Evolutionary conservation across 495 filamentous ascomycete species (phyloP).

Genomic region (Aspergillus panamensis): DNA sequence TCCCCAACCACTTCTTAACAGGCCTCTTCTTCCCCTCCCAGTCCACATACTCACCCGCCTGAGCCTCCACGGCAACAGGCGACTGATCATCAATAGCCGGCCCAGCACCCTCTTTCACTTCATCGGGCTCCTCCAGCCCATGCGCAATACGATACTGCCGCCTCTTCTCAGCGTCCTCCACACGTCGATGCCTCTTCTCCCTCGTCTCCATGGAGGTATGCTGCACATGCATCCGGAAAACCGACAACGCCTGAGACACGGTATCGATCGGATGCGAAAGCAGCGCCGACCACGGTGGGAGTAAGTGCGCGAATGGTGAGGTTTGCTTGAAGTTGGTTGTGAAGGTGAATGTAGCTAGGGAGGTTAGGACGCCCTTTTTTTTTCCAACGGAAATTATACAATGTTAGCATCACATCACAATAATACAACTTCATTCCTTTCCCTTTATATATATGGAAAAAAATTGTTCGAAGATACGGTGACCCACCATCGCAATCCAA

Average conservation of each 20-base stretch:
- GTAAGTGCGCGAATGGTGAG: conserved; percentile 68
- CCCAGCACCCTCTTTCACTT: conserved; percentile 12
- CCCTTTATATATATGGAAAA: too few species aligned
- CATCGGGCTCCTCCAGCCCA: conserved; percentile 57
- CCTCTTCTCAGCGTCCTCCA: conserved; percentile 80
- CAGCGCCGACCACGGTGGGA: conserved; percentile 60
- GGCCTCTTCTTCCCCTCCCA: conserved; percentile 47
- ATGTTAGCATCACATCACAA: too few species aligned
- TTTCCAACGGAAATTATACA: background rate
- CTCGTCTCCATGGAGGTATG: conserved; percentile 58
- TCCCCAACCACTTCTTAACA: conserved; percentile 62
- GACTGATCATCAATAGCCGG: conserved; percentile 33
- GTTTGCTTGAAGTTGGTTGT: conserved; percentile 63
- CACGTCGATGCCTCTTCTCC: conserved; percentile 60
- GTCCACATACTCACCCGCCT: conserved; percentile 34
- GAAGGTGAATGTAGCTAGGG: conserved; percentile 65
- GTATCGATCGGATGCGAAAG: conserved; percentile 61
- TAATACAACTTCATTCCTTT: too few species aligned
- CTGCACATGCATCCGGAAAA: conserved; percentile 66
- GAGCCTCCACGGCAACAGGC: conserved; percentile 28
- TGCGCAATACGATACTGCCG: conserved; percentile 76
- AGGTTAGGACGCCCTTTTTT: conserved; percentile 59
- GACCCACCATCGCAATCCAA: conserved; percentile 70
- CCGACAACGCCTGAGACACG: conserved; percentile 53
- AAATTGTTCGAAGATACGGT: background rate